A percentile compares a stretch with the other conserved stretches of the same genome.
These are phyloP conservation scores for Colletotrichum falcatum DNA, from an alignment of 2,329 filamentous ascomycete species.

Conservation along the genomic window DNA sequence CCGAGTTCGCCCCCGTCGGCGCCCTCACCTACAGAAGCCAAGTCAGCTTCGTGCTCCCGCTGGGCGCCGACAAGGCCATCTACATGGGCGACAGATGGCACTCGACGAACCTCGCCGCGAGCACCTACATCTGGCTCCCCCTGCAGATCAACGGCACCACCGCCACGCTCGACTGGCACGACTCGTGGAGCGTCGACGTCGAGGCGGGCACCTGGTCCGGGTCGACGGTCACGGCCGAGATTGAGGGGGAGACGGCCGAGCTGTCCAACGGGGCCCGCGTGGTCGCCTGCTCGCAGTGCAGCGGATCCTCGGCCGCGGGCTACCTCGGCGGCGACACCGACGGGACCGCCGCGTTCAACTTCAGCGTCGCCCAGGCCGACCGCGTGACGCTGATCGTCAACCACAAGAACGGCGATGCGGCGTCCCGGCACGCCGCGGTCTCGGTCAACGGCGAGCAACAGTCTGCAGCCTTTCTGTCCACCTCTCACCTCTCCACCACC, in stretches of 20 bases:
- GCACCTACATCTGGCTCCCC: constrained; percentile 75
- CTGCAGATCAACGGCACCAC: constrained; percentile 64
- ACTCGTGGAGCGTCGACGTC: constrained; percentile 66
- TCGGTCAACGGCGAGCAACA: constrained; percentile 66
- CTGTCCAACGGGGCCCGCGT: constrained; percentile 59
- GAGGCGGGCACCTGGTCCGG: constrained; percentile 56
- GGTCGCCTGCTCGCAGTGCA: constrained; percentile 64
- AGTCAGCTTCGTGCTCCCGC: constrained; percentile 67
- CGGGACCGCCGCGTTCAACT: constrained; percentile 61
- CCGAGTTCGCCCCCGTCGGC: constrained; percentile 67
- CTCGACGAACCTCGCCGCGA: constrained; percentile 67
- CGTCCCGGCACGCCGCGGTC: constrained; percentile 65
- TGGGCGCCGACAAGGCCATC: constrained; percentile 56
- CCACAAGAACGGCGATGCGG: constrained; percentile 66
- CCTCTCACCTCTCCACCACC: constrained; percentile 54
- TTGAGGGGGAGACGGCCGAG: constrained; percentile 64
- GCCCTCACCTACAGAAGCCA: constrained; percentile 70
- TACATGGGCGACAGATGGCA: constrained; percentile 79
- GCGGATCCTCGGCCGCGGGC: constrained; percentile 61
- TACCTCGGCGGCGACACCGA: constrained; percentile 64
- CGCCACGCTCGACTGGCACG: constrained; percentile 63
- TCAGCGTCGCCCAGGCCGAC: constrained; percentile 58
- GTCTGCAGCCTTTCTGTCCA: constrained; percentile 67
- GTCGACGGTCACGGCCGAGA: constrained; percentile 58
- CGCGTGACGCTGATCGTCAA: constrained; percentile 66